A percentile compares a stretch with the other conserved stretches of the same genome.
phyloP scores from a whole-genome alignment of 2,329 filamentous ascomycete species.

The Claviceps sp. region DNA sequence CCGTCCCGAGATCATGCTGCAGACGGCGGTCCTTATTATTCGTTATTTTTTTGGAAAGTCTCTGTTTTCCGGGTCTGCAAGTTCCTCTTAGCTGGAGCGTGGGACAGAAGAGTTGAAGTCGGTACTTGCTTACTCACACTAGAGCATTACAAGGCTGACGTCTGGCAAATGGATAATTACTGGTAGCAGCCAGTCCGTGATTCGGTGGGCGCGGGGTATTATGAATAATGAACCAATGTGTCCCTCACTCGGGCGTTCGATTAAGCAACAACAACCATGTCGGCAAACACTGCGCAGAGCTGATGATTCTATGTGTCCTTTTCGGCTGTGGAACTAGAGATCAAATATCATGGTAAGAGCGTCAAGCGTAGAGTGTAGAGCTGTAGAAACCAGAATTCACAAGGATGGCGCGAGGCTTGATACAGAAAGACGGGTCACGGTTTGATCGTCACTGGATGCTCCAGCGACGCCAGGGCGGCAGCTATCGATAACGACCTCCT shows the following conservation, averaged over 20 bases:
- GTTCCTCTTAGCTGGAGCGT: not conserved
- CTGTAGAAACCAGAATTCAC: not conserved
- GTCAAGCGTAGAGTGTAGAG: not conserved
- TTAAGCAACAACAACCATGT: not conserved
- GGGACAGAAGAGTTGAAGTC: not conserved
- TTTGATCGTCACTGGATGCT: not conserved
- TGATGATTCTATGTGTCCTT: not conserved
- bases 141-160: not conserved
- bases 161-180: not conserved
- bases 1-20: slow-evolving; percentile 34
- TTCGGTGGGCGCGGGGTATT: not conserved
- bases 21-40: not conserved
- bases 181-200: not conserved
- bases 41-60: not conserved
- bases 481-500: slow-evolving; percentile 3
- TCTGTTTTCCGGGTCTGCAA: not conserved
- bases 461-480: not conserved
- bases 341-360: not conserved
- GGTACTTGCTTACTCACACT: not conserved
- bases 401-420: not conserved
- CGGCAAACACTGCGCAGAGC: not conserved
- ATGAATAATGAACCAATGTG: not conserved
- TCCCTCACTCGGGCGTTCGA: not conserved
- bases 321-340: not conserved
- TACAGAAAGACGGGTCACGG: not conserved